Evolutionary conservation across 768 basidiomycete species (phyloP).

Genomic region (Pisolithus albus): DNA sequence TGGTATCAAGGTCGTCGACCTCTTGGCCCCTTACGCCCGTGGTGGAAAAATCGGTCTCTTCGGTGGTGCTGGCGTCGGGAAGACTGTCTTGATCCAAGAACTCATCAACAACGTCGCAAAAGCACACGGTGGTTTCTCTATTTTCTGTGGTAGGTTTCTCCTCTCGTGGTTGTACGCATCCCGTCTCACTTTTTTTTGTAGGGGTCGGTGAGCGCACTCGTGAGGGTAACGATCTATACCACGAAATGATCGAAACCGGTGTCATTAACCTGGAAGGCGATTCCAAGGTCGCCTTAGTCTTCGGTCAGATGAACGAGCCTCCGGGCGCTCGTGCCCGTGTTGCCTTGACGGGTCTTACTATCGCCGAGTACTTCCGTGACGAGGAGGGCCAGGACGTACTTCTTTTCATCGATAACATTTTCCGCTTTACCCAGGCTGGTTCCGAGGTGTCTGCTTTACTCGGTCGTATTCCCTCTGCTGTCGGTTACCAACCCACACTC

Average conservation of each 20-base stretch:
- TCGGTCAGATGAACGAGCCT: conserved; percentile 99
- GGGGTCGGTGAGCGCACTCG: conserved; percentile 99
- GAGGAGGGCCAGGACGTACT: conserved; percentile 99
- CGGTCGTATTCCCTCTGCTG: conserved; percentile 99
- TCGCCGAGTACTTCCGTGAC: conserved; percentile 99
- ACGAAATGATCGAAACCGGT: conserved; percentile 99
- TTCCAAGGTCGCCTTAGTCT: conserved; percentile 99
- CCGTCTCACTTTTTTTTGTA: conserved; percentile 22
- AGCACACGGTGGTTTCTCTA: conserved; percentile 99
- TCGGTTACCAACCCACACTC: conserved; percentile 99
- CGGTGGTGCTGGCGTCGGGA: conserved; percentile 99
- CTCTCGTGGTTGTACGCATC: not conserved
- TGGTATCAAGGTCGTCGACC: conserved; percentile 99
- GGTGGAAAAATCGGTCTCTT: conserved; percentile 99
- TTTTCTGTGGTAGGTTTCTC: conserved; percentile 77
- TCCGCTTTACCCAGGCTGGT: conserved; percentile 99
- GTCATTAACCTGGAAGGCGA: conserved; percentile 99
- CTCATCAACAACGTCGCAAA: conserved; percentile 99
- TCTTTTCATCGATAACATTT: conserved; percentile 99
- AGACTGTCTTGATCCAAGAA: conserved; percentile 99
- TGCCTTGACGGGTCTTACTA: conserved; percentile 97
- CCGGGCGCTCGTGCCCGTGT: conserved; percentile 99
- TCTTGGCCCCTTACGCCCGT: conserved; percentile 98
- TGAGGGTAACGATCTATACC: conserved; percentile 99
- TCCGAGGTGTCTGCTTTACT: conserved; percentile 99